Base-by-base conservation (phyloP, 139 green algal species). In the Spirogloea muscicola region DNA sequence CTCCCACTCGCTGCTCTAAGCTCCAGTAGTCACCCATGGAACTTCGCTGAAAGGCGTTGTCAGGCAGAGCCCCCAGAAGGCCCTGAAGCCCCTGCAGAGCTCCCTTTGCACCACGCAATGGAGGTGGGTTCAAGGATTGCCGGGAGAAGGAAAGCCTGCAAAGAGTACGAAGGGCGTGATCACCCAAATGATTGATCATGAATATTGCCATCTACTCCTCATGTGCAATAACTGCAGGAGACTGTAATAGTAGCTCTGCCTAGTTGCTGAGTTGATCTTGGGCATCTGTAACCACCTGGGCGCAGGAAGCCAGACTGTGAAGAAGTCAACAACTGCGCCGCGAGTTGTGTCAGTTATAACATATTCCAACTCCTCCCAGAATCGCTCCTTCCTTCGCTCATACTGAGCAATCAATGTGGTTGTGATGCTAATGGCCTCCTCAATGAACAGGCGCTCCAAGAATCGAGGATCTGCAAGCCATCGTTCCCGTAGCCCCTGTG, bases 341-440 rank as follows among this genome's bases (percentile, higher is more conserved):
- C 74, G 46, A 25, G 41, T 31, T 25, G 62, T 68, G 40, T 82
- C 74, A 9, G 74, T 79, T 43, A 49, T 48, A 25, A 82, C 74
- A 46, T 82, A 82, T 49, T 82, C 65, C 10, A 82, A 33, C 74
- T 82, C 61, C 9, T 31, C 68, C 74, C 74, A 82, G 64, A 82
- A 82, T 3, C 67, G 43, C 4, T 49, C 46, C 13, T 66, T 43
- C 7, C 74, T 49, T 37, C 79, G 78, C 74, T 82, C 43, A 6
- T 68, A 76, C 67, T 82, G 58, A 5, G 74, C 74, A 18, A 58
- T 9, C 7, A 82, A 36, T 25, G 74, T 80, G 9, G 74, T 82
- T 39, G n/a, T 79, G 65, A 82, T 82, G n/a, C 25, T 61, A 31
- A 82, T 82, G 37, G 67, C 29, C 74, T 82, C 74, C 43, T 82